Base-by-base conservation (phyloP, 345 rosid species). In the Gossypium ekmanianum region DNA sequence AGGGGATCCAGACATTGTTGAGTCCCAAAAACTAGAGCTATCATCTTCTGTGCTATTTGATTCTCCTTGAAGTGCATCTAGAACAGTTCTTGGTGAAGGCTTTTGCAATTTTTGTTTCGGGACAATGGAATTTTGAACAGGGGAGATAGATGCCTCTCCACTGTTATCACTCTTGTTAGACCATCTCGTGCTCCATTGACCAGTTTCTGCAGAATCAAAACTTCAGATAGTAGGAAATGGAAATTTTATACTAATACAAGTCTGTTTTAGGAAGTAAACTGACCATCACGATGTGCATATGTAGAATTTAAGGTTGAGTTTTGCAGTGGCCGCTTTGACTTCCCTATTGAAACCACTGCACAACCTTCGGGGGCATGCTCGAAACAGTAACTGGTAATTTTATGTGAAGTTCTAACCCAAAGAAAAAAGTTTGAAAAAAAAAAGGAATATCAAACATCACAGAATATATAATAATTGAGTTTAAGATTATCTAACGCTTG, bases 331-430 rank as follows among this genome's bases (percentile, higher is more conserved):
- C 76, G 82, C 73, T 73, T 76, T 16, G 62, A 58, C 74, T 76
- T 88, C 69, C 93, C 91, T 39, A 91, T 74, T 8, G 97, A 87
- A 68, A 88, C 69, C n/a, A 92, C 78, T n/a, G 96, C 83, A 69
- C 97, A 92, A 68, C 80, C 78, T 80, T 76, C 81, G 0, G 88
- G 89, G 62, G 95, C 93, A 78, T 87, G 79, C 83, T 87, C 73
- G 11, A 89, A 79, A 56, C 92, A 91, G 16, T 87, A 84, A 55
- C 81, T 82, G 63, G 85, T 72, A 59, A 82, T 83, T 59, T 85
- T 78, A 61, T 72, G 75, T 79, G 90, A 81, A 74, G 70, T 76
- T 84, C 97, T 91, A 77, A 69, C 39, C 55, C 43, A 3, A 52
- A 51, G 4, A 74, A 47, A 27, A 16, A 47, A 47, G 4, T 69